These are phyloP conservation scores for Pseudopyrenochaeta lycopersici DNA, from an alignment of 2,329 filamentous ascomycete genomes.

Conservation along the genomic window DNA sequence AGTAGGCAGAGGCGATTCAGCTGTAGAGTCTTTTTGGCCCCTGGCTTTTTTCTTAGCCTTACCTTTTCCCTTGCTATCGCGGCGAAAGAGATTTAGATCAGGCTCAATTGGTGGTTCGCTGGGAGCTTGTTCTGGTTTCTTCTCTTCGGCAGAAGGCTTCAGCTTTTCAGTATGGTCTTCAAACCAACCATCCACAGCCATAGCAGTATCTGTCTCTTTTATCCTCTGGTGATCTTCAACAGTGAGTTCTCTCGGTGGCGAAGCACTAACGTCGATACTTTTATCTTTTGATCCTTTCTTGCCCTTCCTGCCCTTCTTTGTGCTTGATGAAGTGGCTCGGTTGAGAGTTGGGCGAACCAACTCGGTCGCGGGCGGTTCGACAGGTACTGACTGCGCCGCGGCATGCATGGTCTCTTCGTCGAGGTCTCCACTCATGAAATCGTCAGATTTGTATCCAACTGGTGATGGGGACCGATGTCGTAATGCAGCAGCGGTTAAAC, in stretches of 20 bases:
- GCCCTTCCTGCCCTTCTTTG: slow-evolving; percentile 44
- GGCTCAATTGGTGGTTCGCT: slow-evolving; percentile 15
- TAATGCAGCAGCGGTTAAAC: slow-evolving; percentile 27
- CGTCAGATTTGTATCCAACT: slow-evolving; percentile 14
- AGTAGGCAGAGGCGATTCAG: slow-evolving; percentile 4
- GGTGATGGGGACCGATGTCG: slow-evolving; percentile 26
- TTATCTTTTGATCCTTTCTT: slow-evolving; percentile 41
- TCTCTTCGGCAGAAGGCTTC: slow-evolving; percentile 11
- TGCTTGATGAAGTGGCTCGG: slow-evolving; percentile 9
- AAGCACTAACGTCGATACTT: slow-evolving; percentile 1
- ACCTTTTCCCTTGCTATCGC: slow-evolving; percentile 33
- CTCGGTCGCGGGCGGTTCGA: slow-evolving; percentile 1
- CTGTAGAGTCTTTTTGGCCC: slow-evolving; percentile 36
- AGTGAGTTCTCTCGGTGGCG: slow-evolving; percentile 21
- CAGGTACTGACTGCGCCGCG: slow-evolving; percentile 17
- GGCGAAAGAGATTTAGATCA: slow-evolving; percentile 22
- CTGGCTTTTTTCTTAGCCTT: slow-evolving; percentile 40
- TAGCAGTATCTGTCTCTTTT: slow-evolving; percentile 33
- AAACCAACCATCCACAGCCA: slow-evolving; percentile 35
- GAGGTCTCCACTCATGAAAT: slow-evolving; percentile 34
- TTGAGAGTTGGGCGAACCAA: neutral
- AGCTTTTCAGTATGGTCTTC: slow-evolving; percentile 11
- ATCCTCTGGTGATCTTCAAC: slow-evolving; percentile 30
- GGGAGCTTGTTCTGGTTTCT: slow-evolving; percentile 7
- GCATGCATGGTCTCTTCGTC: slow-evolving; percentile 25